These are phyloP conservation scores for Rhamnella rubrinervis DNA, from an alignment of 331 rosid genomes.

Conservation along the genomic window DNA sequence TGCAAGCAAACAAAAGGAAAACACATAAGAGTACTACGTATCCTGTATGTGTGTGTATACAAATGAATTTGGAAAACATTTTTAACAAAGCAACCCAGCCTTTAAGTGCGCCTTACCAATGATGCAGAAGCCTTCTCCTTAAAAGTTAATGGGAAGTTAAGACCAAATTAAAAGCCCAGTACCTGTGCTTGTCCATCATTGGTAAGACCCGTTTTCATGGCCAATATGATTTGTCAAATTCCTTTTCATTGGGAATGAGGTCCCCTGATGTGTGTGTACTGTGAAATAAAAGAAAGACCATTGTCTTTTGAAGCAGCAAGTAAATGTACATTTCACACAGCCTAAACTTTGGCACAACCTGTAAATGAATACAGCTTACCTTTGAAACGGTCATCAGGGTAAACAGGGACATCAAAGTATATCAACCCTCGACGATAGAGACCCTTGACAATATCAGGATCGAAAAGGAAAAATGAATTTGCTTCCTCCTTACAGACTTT, in stretches of 20 bases:
- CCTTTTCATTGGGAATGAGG: no score
- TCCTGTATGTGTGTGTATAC: not conserved
- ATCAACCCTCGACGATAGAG: conserved; percentile 69
- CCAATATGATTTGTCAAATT: no score
- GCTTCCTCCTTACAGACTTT: conserved; percentile 87
- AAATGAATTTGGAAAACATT: no score
- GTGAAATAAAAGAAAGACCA: no score
- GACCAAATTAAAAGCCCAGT: no score
- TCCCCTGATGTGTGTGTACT: no score
- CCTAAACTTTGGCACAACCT: not conserved
- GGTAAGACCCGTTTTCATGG: no score
- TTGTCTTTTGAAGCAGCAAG: not conserved
- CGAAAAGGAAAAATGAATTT: conserved; percentile 65
- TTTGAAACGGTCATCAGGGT: conserved; percentile 86
- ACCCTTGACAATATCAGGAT: conserved; percentile 64
- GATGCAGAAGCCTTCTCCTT: no score
- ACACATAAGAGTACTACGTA: not conserved
- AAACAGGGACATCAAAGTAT: conserved; percentile 88
- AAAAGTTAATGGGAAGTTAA: no score
- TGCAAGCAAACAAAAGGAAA: conserved; percentile 1
- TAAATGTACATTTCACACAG: not conserved
- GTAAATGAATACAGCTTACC: conserved; percentile 43
- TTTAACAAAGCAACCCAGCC: no score
- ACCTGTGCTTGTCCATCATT: no score
- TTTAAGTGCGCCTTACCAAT: no score